Evolutionary conservation across 2,329 filamentous ascomycete species (phyloP).

Genomic region (Fusarium citri): DNA sequence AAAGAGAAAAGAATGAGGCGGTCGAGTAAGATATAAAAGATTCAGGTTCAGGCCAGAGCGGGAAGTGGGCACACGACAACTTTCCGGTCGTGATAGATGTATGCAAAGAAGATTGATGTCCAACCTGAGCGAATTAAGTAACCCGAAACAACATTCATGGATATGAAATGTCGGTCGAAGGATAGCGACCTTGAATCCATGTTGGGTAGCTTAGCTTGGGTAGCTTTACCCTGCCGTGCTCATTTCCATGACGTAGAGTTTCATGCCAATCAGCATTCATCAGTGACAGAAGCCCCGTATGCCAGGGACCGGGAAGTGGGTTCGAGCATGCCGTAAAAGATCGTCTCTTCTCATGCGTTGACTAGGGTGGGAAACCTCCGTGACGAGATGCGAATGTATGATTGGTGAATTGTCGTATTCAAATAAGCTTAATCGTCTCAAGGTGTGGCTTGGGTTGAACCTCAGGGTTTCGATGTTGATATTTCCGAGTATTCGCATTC

Average conservation of each 20-base stretch:
- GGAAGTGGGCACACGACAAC: conserved; percentile 25
- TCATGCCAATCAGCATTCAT: conserved; percentile 24
- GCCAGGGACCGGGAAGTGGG: conserved; percentile 25
- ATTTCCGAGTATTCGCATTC: neutral
- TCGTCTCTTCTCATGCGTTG: conserved; percentile 8
- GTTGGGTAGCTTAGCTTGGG: neutral
- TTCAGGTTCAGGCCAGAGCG: neutral
- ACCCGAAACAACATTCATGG: neutral
- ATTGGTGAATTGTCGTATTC: conserved; percentile 13
- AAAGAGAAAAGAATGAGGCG: neutral
- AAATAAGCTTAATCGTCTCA: conserved; percentile 32
- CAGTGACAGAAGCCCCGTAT: conserved; percentile 23
- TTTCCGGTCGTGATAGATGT: neutral
- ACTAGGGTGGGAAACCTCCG: conserved; percentile 9
- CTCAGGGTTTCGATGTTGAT: neutral
- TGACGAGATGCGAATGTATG: neutral
- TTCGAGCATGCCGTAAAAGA: neutral
- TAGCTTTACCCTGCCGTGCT: conserved; percentile 3
- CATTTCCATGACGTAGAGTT: neutral
- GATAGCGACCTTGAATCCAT: neutral
- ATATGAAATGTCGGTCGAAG: conserved; percentile 15
- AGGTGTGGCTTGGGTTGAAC: conserved; percentile 25
- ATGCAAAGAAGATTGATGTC: neutral
- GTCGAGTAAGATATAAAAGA: neutral
- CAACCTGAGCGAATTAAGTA: neutral